Evolutionary conservation across 106 monocot species (phyloP).

Genomic region (Apostasia ramifera): DNA sequence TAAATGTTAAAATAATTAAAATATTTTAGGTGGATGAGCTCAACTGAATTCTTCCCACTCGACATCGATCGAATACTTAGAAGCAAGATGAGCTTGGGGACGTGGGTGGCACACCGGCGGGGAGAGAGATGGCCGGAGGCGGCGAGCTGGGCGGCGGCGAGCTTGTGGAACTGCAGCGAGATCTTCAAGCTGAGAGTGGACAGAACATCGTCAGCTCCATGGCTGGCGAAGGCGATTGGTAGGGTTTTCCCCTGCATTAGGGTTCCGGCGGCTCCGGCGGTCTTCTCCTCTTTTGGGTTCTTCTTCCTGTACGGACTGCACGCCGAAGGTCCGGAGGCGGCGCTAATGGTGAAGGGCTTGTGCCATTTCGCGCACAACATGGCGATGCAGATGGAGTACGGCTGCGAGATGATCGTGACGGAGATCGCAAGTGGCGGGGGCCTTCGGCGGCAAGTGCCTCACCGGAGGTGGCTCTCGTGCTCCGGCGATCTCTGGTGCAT

Average conservation of each 20-base stretch:
- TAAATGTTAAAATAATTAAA: too few species aligned
- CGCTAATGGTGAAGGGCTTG: conserved; percentile 2
- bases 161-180: conserved; percentile 6
- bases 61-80: conserved; percentile 5
- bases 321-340: neutral
- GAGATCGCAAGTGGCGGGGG: conserved; percentile 2
- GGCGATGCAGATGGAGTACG: conserved; percentile 7
- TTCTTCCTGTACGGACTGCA: conserved; percentile 11
- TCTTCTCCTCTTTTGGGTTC: conserved; percentile 8
- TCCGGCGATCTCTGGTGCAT: conserved; percentile 19
- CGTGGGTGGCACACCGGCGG: conserved; percentile 1
- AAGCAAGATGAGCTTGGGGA: conserved; percentile 4
- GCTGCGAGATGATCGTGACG: neutral
- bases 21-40: too few species aligned
- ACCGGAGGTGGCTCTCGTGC: conserved; percentile 10
- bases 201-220: neutral
- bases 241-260: neutral
- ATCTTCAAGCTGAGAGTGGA: neutral
- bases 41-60: conserved; percentile 15
- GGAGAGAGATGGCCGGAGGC: neutral
- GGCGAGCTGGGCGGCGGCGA: neutral
- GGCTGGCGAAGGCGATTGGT: neutral
- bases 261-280: conserved; percentile 4
- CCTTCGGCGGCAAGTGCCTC: neutral
- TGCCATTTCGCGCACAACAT: conserved; percentile 9